Evolutionary conservation across 2,329 filamentous ascomycete genomes (phyloP), one percentile per base, ranked within the genome.

Genomic region (Penicillium freii): DNA sequence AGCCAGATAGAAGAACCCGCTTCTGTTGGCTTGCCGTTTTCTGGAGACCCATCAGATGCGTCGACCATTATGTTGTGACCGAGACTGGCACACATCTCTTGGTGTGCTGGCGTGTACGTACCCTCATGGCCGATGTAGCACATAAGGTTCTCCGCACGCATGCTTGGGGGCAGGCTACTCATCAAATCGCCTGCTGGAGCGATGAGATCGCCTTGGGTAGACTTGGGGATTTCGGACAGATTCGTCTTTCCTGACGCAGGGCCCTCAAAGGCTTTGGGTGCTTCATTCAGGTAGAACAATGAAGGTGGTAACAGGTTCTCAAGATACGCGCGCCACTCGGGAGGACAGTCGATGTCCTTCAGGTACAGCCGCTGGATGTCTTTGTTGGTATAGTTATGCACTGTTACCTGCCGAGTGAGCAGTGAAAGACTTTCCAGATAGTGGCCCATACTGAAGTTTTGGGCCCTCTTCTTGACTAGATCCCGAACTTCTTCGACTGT

Each of bases 61-160:
- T 97, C 91, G 2, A 99, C 92, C 94, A 99, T 97, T 66, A 99
- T 93, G 69, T 99, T 99, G 65, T 99, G 94, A 0, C 94, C 93
- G 13, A 97, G 78, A 36, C 90, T 96, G 13, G 91, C 94, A 74
- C 94, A 99, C 94, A 99, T 99, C 73, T 99, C 94, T 64, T 91
- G 86, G 76, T 99, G 94, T 0, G 92, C 87, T 10, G 94, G 93
- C 0, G 94, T 99, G 70, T 93, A 97, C 1, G 94, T 99, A 6
- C 94, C 94, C 77, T 99, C 94, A 68, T 97, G 93, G 0, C 94
- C 94, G 66, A 97, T 88, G 69, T 99, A 99, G 73, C 93, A 97
- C 94, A 97, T 97, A 65, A 99, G 81, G 62, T 99, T 99, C 70
- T 96, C 87, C 0, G 94, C 94, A 48, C 92, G 88, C 91, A 97